These are phyloP conservation scores for Suhomyces wounanorum DNA, from an alignment of 1,139 yeast genomes.

Conservation along the genomic window DNA sequence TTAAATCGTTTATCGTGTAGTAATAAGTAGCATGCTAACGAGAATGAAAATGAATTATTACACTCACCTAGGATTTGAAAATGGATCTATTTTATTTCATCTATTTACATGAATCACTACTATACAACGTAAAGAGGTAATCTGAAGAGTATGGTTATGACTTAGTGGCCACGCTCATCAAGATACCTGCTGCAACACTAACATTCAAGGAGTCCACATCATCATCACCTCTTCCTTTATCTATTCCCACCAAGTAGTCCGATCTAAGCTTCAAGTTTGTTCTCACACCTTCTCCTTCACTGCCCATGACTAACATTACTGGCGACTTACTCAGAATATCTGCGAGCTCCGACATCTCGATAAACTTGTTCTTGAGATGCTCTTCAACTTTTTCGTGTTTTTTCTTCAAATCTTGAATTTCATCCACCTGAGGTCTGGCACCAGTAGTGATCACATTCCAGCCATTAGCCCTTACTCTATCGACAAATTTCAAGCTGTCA, in stretches of 20 bases:
- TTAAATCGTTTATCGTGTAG: no score
- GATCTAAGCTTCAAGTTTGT: constrained; percentile 62
- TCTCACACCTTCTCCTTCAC: constrained; percentile 83
- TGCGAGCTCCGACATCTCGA: constrained; percentile 46
- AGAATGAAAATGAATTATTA: no score
- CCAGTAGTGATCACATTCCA: constrained; percentile 78
- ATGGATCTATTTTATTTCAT: background rate
- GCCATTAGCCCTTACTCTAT: constrained; percentile 53
- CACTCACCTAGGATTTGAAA: no score
- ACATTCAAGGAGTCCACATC: constrained; percentile 83
- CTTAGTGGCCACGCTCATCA: constrained; percentile 32
- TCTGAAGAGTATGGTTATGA: background rate
- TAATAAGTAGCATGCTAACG: no score
- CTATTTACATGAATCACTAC: background rate
- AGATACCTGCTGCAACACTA: constrained; percentile 81
- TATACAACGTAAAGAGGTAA: background rate
- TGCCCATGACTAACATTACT: constrained; percentile 72
- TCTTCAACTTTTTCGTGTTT: constrained; percentile 23
- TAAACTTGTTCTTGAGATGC: constrained; percentile 31
- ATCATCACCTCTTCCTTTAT: constrained; percentile 35
- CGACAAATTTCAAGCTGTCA: constrained; percentile 64
- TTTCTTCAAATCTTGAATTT: constrained; percentile 21
- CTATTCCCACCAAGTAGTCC: constrained; percentile 63
- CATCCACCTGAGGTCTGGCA: constrained; percentile 31
- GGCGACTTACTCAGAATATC: constrained; percentile 53